Evolutionary conservation across 2,329 filamentous ascomycete genomes (phyloP), one percentile per base, ranked within the genome.

Genomic region (Aspergillus vadensis): DNA sequence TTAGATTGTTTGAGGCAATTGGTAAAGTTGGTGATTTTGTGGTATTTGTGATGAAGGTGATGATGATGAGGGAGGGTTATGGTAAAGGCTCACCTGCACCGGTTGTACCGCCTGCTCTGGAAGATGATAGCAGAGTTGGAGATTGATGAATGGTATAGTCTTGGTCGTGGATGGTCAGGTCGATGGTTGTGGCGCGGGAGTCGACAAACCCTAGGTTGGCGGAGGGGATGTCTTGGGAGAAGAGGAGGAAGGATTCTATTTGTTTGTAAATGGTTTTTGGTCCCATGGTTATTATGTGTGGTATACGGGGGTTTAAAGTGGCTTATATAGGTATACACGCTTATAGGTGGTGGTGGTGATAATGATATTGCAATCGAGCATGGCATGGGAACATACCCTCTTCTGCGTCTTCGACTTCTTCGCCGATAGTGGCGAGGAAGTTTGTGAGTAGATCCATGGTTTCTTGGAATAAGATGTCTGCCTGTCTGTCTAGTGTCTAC

Each of bases 181-280:
- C 85, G 38, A 97, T 75, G 2, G 80, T 77, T 1, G 83, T 74
- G 9, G 90, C 87, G 65, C 85, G 86, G 15, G 90, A 81, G 74
- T 97, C 89, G 64, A 98, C 79, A 76, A 97, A 95, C 71, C 94
- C 95, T 9, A 98, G 87, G 68, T 92, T 88, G 57, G 87, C 86
- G 12, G 89, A 90, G 0, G 90, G 87, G 25, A 91, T 85, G 17
- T 86, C 79, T 72, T 90, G 87, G 47, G 91, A 89, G 80, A 96
- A 97, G 58, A 97, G 83, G 39, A 93, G 79, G 72, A 96, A 97
- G 4, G 91, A 91, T 79, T 98, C 94, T 97, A 73, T 53, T 25
- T 53, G 49, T 19, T 27, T 44, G 23, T 49, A 27, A 27, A 27
- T 27, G 7, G 25, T 8, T 57, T n/a, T 15, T 38, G 9, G 27